Conservation (phyloP, 768 basidiomycete species). For the Boletus sp. region DNA sequence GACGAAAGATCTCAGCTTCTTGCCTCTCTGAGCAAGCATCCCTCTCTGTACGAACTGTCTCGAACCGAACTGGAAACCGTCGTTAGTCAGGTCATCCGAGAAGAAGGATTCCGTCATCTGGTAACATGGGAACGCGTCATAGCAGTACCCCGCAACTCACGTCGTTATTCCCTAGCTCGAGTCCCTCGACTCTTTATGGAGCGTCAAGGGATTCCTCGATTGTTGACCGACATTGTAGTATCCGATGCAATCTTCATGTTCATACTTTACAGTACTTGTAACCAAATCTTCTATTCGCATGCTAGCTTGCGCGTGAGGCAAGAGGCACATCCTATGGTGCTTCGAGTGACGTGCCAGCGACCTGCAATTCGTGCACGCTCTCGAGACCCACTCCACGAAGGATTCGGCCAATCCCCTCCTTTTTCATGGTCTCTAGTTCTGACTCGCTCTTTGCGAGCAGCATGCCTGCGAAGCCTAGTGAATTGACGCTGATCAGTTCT, state of each 20-base stretch:
- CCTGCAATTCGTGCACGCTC: conserved; percentile 68
- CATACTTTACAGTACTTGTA: background rate
- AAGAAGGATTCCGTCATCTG: conserved; percentile 76
- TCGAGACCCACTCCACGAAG: conserved; percentile 61
- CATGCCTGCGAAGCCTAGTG: conserved; percentile 89
- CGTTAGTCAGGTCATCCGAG: conserved; percentile 60
- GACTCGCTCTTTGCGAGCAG: conserved; percentile 80
- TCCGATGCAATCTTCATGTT: background rate
- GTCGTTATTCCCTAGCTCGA: conserved; percentile 43
- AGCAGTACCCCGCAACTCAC: conserved; percentile 10
- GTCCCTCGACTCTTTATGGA: conserved; percentile 53
- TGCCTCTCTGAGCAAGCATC: conserved; percentile 42
- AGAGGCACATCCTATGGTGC: conserved; percentile 20
- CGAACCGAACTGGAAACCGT: conserved; percentile 51
- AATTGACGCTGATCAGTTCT: conserved; percentile 71
- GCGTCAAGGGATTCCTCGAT: conserved; percentile 39
- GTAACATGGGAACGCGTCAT: conserved; percentile 38
- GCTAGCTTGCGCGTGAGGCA: background rate
- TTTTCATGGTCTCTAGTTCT: conserved; percentile 68
- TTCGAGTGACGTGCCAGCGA: conserved; percentile 46
- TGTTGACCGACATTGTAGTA: conserved; percentile 9
- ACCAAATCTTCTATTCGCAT: background rate
- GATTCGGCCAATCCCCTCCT: conserved; percentile 61
- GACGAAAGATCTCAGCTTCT: conserved; percentile 27
- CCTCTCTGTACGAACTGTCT: conserved; percentile 55